Evolutionary conservation across 1,139 yeast genomes (phyloP), one percentile per base, ranked within the genome.

Genomic region (Pichia sp.): DNA sequence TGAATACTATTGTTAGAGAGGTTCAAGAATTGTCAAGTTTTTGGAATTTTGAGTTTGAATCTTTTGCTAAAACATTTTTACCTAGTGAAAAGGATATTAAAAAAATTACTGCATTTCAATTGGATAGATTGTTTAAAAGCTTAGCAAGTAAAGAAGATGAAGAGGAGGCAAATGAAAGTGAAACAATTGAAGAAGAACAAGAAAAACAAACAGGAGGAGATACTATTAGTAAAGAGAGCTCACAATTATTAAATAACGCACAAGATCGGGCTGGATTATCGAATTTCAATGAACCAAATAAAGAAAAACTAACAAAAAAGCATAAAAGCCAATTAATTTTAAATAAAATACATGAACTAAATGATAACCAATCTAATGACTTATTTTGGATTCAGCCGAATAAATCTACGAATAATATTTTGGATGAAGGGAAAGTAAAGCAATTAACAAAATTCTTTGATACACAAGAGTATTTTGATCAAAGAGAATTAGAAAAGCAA

Each of bases 11-110:
- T 2, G 68, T 88, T 29, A 70, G 95, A 57, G 76, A 76, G 42
- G 73, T 92, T 30, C 97, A 92, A 60, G 90, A 85, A 53, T 70
- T 83, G 45, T 94, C 95, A 4, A 90, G 88, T 29, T 76, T 72
- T 43, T 94, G 98, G 98, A 96, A 92, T 66, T 63, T 68, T 31
- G 96, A 86, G 52, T 89, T 94, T 61, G 75, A 79, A 42, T 86
- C 81, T n/a, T 89, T 92, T 67, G 97, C 87, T 55, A 76, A 76
- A 47, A 74, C 73, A 32, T 92, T 76, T 61, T 76, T 92, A 52
- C 97, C 97, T 0, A 82, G 95, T 18, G 98, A 94, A 65, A 87
- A 85, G 61, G 98, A 94, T 73, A 86, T 94, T 56, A 84, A 96
- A 7, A 75, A 89, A 53, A 86, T 92, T 43, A 90, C 98, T 2